Evolutionary conservation across 768 basidiomycete genomes (phyloP).

Genomic region (Russula foetens): DNA sequence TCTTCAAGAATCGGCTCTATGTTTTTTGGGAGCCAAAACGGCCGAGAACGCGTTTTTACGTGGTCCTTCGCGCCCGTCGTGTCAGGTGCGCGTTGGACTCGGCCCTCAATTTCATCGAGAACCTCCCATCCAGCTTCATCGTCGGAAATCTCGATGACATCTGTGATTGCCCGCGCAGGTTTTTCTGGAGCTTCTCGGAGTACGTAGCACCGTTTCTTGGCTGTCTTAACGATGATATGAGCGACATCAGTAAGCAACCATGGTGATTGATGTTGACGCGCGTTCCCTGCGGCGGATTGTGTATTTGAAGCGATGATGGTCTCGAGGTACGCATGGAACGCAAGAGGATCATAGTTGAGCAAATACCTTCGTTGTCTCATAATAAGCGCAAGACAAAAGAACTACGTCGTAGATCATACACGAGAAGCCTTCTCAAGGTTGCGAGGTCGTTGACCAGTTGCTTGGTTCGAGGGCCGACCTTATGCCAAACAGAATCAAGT

Average conservation of each 20-base stretch:
- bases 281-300: slow-evolving; percentile 38
- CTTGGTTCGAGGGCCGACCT: slow-evolving; percentile 87
- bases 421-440: slow-evolving; percentile 72
- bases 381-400: not conserved
- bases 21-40: slow-evolving; percentile 62
- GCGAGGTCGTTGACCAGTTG: slow-evolving; percentile 86
- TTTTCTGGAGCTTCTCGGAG: slow-evolving; percentile 25
- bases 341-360: slow-evolving; percentile 82
- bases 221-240: slow-evolving; percentile 72
- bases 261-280: slow-evolving; percentile 63
- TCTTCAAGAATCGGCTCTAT: slow-evolving; percentile 89
- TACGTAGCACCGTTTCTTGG: slow-evolving; percentile 75
- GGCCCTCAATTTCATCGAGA: slow-evolving; percentile 53
- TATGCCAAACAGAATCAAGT: slow-evolving; percentile 93
- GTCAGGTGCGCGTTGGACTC: slow-evolving; percentile 1
- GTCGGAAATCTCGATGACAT: slow-evolving; percentile 38
- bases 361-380: slow-evolving; percentile 51
- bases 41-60: slow-evolving; percentile 26
- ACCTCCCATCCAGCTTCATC: slow-evolving; percentile 71
- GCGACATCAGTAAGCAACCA: slow-evolving; percentile 94
- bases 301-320: slow-evolving; percentile 65
- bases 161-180: slow-evolving; percentile 22
- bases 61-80: slow-evolving; percentile 12
- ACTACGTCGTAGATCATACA: slow-evolving; percentile 36
- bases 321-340: slow-evolving; percentile 88